Evolutionary conservation across 2,329 filamentous ascomycete genomes (phyloP).

Genomic region (Penicillium palitans): DNA sequence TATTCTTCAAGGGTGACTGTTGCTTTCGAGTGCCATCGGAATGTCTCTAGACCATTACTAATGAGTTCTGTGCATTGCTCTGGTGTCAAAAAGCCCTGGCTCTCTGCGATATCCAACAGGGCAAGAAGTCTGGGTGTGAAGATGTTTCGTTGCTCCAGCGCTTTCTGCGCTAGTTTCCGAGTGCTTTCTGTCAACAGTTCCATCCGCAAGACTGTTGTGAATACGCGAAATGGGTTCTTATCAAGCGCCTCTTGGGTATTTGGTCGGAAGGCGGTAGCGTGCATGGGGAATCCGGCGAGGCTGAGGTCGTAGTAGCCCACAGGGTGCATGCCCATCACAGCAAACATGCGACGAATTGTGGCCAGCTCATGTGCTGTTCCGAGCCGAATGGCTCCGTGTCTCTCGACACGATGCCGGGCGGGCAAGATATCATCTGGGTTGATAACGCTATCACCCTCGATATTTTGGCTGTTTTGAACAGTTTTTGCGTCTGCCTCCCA

Average conservation of each 20-base stretch:
- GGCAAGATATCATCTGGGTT: constrained; percentile 26
- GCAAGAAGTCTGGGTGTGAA: constrained; percentile 44
- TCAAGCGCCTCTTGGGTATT: constrained; percentile 35
- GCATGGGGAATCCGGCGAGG: background rate
- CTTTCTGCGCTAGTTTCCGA: constrained; percentile 32
- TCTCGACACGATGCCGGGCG: background rate
- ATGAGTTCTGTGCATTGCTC: constrained; percentile 44
- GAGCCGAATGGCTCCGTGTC: background rate
- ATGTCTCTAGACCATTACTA: constrained; percentile 47
- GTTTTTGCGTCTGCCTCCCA: background rate
- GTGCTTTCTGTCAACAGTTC: constrained; percentile 43
- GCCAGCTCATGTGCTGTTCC: background rate
- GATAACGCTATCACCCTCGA: constrained; percentile 1
- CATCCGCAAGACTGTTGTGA: constrained; percentile 45
- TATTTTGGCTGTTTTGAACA: constrained; percentile 10
- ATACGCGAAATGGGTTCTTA: constrained; percentile 50
- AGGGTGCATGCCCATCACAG: background rate
- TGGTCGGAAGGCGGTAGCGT: constrained; percentile 45
- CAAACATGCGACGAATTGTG: background rate
- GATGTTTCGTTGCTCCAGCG: constrained; percentile 43
- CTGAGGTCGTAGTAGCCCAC: background rate
- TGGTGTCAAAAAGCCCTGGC: constrained; percentile 28
- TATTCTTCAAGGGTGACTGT: constrained; percentile 47
- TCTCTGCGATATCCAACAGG: constrained; percentile 41
- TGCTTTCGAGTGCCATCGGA: constrained; percentile 50